These are phyloP conservation scores for Aspergillus sclerotioniger DNA, from an alignment of 495 filamentous ascomycete genomes.

Conservation along the genomic window DNA sequence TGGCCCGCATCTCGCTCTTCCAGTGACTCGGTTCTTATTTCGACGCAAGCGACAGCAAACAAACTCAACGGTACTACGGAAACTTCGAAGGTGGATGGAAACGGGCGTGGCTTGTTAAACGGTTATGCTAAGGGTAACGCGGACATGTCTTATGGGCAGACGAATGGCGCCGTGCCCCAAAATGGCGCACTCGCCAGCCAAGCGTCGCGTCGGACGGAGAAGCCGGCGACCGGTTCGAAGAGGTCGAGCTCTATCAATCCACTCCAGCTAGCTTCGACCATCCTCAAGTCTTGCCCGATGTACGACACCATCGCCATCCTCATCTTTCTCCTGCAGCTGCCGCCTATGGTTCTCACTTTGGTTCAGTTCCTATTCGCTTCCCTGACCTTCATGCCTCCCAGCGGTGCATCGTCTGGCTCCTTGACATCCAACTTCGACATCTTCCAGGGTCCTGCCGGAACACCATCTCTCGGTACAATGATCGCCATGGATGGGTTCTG, in stretches of 20 bases:
- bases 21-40: slow-evolving; percentile 37
- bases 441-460: slow-evolving; percentile 67
- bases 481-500: slow-evolving; percentile 79
- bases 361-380: slow-evolving; percentile 93
- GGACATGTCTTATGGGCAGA: slow-evolving; percentile 41
- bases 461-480: slow-evolving; percentile 76
- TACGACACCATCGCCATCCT: slow-evolving; percentile 97
- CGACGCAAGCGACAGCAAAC: slow-evolving; percentile 39
- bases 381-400: slow-evolving; percentile 87
- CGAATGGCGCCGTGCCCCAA: slow-evolving; percentile 35
- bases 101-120: slow-evolving; percentile 38
- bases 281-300: slow-evolving; percentile 85
- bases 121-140: slow-evolving; percentile 39
- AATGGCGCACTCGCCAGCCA: slow-evolving; percentile 34
- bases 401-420: slow-evolving; percentile 47
- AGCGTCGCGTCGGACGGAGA: slow-evolving; percentile 37
- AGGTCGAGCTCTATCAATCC: slow-evolving; percentile 63
- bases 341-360: slow-evolving; percentile 81
- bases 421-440: slow-evolving; percentile 68
- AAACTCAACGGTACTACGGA: slow-evolving; percentile 31
- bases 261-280: slow-evolving; percentile 73
- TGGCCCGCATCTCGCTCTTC: slow-evolving; percentile 41
- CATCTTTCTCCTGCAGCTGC: slow-evolving; percentile 95
- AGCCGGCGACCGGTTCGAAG: slow-evolving; percentile 49
- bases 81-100: slow-evolving; percentile 35